phyloP scores from a whole-genome alignment of 2,329 filamentous ascomycete genomes.

The Chalara sp. region DNA sequence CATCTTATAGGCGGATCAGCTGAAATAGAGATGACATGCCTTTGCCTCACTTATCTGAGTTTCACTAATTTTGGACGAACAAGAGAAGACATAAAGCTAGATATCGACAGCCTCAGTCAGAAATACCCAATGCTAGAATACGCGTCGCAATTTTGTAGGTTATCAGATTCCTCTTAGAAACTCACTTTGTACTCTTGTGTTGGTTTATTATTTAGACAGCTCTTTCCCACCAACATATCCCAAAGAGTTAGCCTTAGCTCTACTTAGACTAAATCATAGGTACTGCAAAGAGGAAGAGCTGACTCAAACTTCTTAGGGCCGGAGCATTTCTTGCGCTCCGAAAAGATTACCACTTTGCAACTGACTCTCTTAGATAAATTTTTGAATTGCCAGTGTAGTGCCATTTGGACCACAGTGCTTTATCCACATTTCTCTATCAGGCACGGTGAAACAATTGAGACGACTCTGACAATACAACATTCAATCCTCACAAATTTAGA shows the following conservation, averaged over 20 bases:
- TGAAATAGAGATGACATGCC: constrained; percentile 1
- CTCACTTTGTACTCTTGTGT: not conserved
- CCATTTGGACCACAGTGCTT: not conserved
- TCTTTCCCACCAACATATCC: too few species aligned
- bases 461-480: not conserved
- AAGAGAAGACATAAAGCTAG: not conserved
- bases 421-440: not conserved
- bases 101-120: not conserved
- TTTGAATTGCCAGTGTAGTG: not conserved
- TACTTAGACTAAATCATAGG: not conserved
- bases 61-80: not conserved
- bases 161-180: not conserved
- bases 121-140: not conserved
- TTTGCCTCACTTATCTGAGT: not conserved
- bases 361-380: not conserved
- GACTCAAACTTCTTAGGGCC: not conserved
- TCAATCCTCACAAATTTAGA: not conserved
- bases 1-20: not conserved
- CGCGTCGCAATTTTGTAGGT: not conserved
- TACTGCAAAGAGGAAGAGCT: not conserved
- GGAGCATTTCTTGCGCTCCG: not conserved
- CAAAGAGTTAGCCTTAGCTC: not conserved
- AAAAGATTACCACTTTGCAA: not conserved
- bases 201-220: not conserved
- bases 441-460: not conserved